Base-by-base conservation (phyloP, 257 asterid genomes). In the Knoxia roxburghii region DNA sequence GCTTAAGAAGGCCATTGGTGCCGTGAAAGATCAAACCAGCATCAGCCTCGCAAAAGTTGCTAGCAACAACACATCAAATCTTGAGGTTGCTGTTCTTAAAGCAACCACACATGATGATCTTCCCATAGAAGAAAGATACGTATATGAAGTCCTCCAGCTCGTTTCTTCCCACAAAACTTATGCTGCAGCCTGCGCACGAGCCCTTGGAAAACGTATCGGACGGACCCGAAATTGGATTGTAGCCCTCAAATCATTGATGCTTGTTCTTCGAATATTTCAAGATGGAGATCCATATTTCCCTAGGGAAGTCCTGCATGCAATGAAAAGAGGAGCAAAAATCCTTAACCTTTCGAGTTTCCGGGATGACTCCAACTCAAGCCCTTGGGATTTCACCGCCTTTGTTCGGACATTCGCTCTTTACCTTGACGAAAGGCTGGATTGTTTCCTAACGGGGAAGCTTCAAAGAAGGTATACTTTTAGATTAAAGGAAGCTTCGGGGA, bases 281-380 rank as follows among this genome's bases (percentile, higher is more conserved):
- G 96, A 90, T 32, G 96, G 93, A 0, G 96, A 90, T 75, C 97
- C 95, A 12, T 90, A 90, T 68, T 90, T 90, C 79, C 97, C 97
- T 1, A 73, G 95, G 30, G 96, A 90, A 73, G 95, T 90, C 66
- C 89, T 90, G 48, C 97, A 88, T 24, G 88, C 96, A 23, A 90
- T 90, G 97, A 88, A 86, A 68, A 72, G 85, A 6, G 97, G 95
- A 1, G 86, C 96, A 64, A 85, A 82, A 76, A 90, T 88, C 55
- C 96, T 88, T 73, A 88, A 90, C 29, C 81, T 88, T 2, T 76
- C 91, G 2, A 74, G 82, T 73, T 90, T 90, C 17, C 85, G 95
- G 0, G 96, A 90, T 29, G 96, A 88, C 57, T 86, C 97, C 0
- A 85, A 84, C 59, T 86, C 95, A 0, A 86, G 90, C 50, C 96